A percentile compares a stretch with the other conserved stretches of the same genome.
Conservation (phyloP, 306 rosid species). For the Crataegus laevigata region DNA sequence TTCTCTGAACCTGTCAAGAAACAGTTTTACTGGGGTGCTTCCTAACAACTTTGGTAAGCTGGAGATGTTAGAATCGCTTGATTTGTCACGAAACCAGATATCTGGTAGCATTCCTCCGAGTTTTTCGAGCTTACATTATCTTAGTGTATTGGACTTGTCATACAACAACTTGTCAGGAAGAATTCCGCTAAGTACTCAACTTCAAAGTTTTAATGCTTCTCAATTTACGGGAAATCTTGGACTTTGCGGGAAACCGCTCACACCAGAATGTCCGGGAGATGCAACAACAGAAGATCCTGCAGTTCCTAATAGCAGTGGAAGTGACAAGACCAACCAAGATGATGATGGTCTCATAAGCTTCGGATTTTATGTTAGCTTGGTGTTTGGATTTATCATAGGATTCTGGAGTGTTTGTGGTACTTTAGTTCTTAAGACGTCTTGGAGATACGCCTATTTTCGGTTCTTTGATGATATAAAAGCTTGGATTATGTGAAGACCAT, state of each 20-base stretch:
- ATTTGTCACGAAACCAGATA: constrained; percentile 21
- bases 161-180: constrained; percentile 12
- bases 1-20: constrained; percentile 18
- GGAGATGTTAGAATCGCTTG: constrained; percentile 13
- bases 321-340: neutral
- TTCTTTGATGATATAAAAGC: neutral
- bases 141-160: constrained; percentile 9
- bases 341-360: neutral
- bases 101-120: constrained; percentile 14
- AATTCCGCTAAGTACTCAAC: constrained; percentile 20
- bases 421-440: constrained; percentile 4
- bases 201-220: neutral
- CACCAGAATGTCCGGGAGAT: constrained; percentile 8
- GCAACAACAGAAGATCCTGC: neutral
- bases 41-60: constrained; percentile 2
- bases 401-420: constrained; percentile 22
- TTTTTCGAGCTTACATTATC: neutral
- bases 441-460: constrained; percentile 17
- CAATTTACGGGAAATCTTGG: constrained; percentile 11
- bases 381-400: constrained; percentile 20
- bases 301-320: neutral
- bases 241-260: constrained; percentile 26
- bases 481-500: neutral
- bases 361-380: constrained; percentile 22
- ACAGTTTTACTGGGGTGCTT: constrained; percentile 9